Evolutionary conservation across 2,329 filamentous ascomycete genomes (phyloP).

Genomic region (Fusarium solani-melongenae): DNA sequence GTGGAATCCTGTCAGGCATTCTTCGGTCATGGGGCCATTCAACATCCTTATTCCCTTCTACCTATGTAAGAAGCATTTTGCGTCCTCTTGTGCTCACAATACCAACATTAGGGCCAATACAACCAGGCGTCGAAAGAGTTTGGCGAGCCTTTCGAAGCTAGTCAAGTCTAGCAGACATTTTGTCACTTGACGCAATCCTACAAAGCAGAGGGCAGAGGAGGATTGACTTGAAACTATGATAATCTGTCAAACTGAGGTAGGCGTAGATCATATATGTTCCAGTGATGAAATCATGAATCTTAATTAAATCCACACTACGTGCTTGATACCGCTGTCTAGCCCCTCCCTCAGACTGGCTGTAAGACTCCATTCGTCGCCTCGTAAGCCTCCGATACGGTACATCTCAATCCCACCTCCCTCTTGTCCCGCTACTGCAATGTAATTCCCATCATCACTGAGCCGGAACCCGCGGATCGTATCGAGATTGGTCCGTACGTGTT

Average conservation of each 20-base stretch:
- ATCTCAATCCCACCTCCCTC: slow-evolving; percentile 2
- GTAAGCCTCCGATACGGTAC: not conserved
- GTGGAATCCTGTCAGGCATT: not conserved
- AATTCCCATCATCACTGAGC: not conserved
- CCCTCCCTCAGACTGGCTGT: not conserved
- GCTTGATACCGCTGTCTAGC: not conserved
- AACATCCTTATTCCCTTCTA: not conserved
- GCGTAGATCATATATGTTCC: not conserved
- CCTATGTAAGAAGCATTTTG: too few species aligned
- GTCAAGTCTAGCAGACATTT: not conserved
- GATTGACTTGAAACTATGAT: not conserved
- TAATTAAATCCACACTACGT: slow-evolving; percentile 1
- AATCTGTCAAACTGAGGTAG: not conserved
- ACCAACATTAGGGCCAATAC: not conserved
- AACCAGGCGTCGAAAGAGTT: not conserved
- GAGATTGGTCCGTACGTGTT: not conserved
- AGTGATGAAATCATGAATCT: not conserved
- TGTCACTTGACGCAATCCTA: not conserved
- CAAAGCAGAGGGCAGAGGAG: not conserved
- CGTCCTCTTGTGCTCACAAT: not conserved
- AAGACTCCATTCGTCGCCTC: slow-evolving; percentile 1
- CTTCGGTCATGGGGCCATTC: not conserved
- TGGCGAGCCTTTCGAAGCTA: not conserved
- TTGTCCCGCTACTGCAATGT: not conserved
- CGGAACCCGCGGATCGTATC: not conserved